A percentile compares a stretch with the other conserved stretches of the same genome.
Conservation (phyloP, 2,329 filamentous ascomycete species). For the Annulohypoxylon truncatum region DNA sequence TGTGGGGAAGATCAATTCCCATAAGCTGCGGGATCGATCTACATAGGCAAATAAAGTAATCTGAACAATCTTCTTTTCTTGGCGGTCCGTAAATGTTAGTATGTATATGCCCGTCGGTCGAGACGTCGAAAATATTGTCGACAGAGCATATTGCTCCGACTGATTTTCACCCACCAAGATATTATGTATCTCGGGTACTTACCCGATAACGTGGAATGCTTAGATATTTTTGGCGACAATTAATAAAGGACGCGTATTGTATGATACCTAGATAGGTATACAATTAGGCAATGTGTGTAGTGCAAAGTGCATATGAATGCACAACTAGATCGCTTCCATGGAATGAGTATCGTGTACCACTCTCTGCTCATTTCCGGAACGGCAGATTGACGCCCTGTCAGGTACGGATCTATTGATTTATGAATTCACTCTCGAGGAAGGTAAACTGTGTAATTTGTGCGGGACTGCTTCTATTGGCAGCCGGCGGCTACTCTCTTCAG, state of each 20-base stretch:
- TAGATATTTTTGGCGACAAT: constrained; percentile 6
- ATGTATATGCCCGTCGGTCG: neutral
- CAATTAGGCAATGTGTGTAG: constrained; percentile 14
- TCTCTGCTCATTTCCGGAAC: constrained; percentile 20
- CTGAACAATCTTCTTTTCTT: neutral
- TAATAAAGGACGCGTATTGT: neutral
- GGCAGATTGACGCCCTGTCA: constrained; percentile 32
- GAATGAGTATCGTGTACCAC: constrained; percentile 19
- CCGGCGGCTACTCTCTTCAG: constrained; percentile 22
- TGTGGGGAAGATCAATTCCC: constrained; percentile 6
- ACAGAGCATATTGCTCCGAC: constrained; percentile 8
- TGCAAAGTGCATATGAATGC: constrained; percentile 3
- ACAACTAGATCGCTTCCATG: constrained; percentile 9
- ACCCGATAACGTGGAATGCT: constrained; percentile 2
- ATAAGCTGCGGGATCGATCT: neutral
- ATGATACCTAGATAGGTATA: constrained; percentile 8
- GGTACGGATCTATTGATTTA: constrained; percentile 19
- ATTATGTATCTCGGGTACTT: neutral
- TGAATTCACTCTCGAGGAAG: neutral
- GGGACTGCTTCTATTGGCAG: constrained; percentile 21
- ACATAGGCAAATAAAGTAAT: constrained; percentile 3
- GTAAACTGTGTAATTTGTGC: constrained; percentile 16
- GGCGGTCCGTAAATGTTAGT: neutral
- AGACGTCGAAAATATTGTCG: neutral
- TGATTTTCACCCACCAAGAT: neutral